Evolutionary conservation across 2,329 filamentous ascomycete species (phyloP), one percentile per base, ranked within the genome.

Genomic region (Aureobasidium sp.): DNA sequence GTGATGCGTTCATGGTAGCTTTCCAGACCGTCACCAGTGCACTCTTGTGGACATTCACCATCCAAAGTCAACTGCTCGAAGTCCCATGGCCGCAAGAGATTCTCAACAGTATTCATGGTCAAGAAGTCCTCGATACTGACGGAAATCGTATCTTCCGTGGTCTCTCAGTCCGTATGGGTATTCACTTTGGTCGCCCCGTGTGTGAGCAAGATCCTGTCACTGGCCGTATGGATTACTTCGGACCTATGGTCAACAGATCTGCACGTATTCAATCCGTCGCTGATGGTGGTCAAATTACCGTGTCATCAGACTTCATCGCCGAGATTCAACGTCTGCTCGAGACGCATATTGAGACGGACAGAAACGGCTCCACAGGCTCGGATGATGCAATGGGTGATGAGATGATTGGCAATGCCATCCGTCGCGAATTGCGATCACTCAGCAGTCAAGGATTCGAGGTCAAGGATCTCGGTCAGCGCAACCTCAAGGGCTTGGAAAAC

Each of bases 1-100:
- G 94, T 67, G 94, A 99, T 76, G 94, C 94, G 9, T 99, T 99
- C 71, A 97, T 99, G 92, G 94, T 99, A 36, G 96, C 93, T 10
- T 99, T 99, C 75, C 90, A 92, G 1, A 97, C 94, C 0, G 91
- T 94, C 2, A 97, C 94, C 1, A 94, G 92, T 9, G 94, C 94
- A 5, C 78, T 99, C 53, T 81, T 99, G 8, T 99, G 94, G 94
- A 95, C 89, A 68, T 99, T 99, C 76, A 90, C 91, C 27, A 92
- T 97, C 32, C 94, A 99, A 74, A 87, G 86, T 66, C 84, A 88
- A 69, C 83, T 99, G 4, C 83, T 99, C 1, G 90, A 96, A 66
- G 90, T 95, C 25, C 84, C 86, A 68, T 99, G 94, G 94, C 94
- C 94, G 2, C 86, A 90, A 10, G 94, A 99, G 73, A 92, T 99